These are phyloP conservation scores for Euryodendron excelsum DNA, from an alignment of 148 eudicot species.

Conservation along the genomic window DNA sequence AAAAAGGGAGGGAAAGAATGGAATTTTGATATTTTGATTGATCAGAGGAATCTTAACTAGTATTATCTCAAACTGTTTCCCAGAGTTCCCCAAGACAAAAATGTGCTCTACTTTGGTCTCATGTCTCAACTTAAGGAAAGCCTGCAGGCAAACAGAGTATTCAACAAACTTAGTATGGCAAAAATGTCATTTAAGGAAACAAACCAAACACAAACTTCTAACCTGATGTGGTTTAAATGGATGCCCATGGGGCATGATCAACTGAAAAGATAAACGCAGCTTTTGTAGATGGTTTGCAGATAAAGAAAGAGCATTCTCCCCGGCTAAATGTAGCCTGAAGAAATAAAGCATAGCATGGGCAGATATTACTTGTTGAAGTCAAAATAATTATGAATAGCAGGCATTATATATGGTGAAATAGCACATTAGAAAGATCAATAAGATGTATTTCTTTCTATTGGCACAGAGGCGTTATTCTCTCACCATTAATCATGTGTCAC, in stretches of 20 bases:
- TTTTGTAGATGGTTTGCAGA: slow-evolving; percentile 94
- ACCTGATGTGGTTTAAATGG: slow-evolving; percentile 92
- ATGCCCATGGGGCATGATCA: slow-evolving; percentile 64
- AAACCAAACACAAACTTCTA: slow-evolving; percentile 7
- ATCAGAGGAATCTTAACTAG: slow-evolving; percentile 46
- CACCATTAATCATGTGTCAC: neutral
- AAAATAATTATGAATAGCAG: neutral
- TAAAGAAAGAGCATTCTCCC: slow-evolving; percentile 55
- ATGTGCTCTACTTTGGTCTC: slow-evolving; percentile 82
- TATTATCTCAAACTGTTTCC: slow-evolving; percentile 58
- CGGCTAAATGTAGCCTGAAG: slow-evolving; percentile 67
- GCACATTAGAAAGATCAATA: slow-evolving; percentile 4
- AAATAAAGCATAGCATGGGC: neutral
- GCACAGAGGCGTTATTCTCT: neutral
- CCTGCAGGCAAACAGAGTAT: slow-evolving; percentile 39
- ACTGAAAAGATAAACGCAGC: slow-evolving; percentile 66
- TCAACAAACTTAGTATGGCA: neutral
- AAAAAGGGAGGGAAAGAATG: neutral
- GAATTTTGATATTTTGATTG: neutral
- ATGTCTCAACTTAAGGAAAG: slow-evolving; percentile 68
- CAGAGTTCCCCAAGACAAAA: slow-evolving; percentile 62
- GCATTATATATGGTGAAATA: neutral
- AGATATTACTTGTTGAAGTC: neutral
- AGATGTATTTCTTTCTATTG: neutral
- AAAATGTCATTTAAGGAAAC: neutral